Conservation (phyloP, 2,329 filamentous ascomycete genomes). For the Epichloe uncinata region DNA sequence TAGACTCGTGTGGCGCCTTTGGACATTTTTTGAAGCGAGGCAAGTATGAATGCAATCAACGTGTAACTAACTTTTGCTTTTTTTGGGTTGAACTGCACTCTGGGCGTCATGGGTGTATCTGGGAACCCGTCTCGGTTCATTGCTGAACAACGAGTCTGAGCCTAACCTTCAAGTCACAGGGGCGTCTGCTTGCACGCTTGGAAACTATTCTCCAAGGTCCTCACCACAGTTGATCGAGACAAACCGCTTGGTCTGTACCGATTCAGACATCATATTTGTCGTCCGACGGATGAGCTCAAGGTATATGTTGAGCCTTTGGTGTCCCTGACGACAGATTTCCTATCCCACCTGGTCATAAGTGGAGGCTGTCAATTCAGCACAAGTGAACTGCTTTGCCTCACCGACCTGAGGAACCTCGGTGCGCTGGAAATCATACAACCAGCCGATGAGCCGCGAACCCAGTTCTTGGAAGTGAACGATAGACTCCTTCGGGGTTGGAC, state of each 20-base stretch:
- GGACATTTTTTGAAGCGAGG: constrained; percentile 27
- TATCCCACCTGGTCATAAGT: constrained; percentile 28
- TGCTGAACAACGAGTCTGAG: background rate
- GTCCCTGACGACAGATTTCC: constrained; percentile 24
- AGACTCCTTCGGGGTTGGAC: constrained; percentile 33
- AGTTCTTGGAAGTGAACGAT: constrained; percentile 29
- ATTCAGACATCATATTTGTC: constrained; percentile 26
- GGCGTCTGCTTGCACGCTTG: constrained; percentile 26
- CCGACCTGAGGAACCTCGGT: constrained; percentile 31
- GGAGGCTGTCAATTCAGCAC: constrained; percentile 21
- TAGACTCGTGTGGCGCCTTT: constrained; percentile 23
- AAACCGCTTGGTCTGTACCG: constrained; percentile 24
- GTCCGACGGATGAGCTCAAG: constrained; percentile 19
- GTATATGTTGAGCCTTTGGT: constrained; percentile 25
- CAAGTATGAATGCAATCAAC: constrained; percentile 11
- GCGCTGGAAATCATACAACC: constrained; percentile 33
- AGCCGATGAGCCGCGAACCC: constrained; percentile 12
- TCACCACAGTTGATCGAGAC: constrained; percentile 20
- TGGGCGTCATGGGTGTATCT: background rate
- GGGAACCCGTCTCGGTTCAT: background rate
- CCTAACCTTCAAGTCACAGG: background rate
- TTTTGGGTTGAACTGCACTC: background rate
- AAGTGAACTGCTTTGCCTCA: constrained; percentile 27
- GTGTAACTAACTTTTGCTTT: background rate
- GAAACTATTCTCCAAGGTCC: constrained; percentile 24